Evolutionary conservation across 2,329 filamentous ascomycete species (phyloP), one percentile per base, ranked within the genome.

Genomic region (Xylaria polymorpha): DNA sequence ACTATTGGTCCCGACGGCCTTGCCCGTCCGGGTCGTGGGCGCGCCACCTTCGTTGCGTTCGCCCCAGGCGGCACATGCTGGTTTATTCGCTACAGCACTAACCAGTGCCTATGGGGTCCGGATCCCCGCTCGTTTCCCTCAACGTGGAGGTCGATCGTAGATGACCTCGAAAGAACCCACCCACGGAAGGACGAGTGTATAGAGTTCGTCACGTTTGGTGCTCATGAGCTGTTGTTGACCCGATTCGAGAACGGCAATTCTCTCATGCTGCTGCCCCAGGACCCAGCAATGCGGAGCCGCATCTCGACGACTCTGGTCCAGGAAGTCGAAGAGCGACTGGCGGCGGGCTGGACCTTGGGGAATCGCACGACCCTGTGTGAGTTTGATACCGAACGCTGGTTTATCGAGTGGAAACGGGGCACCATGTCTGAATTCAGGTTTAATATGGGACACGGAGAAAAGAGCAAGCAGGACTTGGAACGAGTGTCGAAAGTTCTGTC

Each of bases 181-280:
- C 56, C 66, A 7, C 61, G 66, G 8, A 68, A 68, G 37, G 66
- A 68, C 20, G 66, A 68, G 22, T 65, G 57, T 14, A 61, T 68
- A 43, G 66, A 68, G 3, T 68, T 68, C 29, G 66, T 68, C 55
- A 61, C 66, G 3, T 68, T 68, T 39, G 66, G 66, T 20, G 57
- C 25, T 4, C 43, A 68, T n/a, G 66, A 65, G 25, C 4, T 68
- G 35, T 43, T 68, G 41, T 10, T 68, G 3, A 14, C 61, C 18
- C 56, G 66, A 5, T 68, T 68, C 12, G 66, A 68, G 57, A 68
- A 68, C 51, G 66, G 61, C 3, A 68, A 68, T 43, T 68, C 66
- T 39, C 56, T 51, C 22, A 66, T 68, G 61, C 12, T 43, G 3
- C 56, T 66, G 10, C 66, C 66, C 14, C 32, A 68, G 2, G n/a